Conservation (phyloP, 1,139 yeast genomes). For the Suhomyces chickasaworum region DNA sequence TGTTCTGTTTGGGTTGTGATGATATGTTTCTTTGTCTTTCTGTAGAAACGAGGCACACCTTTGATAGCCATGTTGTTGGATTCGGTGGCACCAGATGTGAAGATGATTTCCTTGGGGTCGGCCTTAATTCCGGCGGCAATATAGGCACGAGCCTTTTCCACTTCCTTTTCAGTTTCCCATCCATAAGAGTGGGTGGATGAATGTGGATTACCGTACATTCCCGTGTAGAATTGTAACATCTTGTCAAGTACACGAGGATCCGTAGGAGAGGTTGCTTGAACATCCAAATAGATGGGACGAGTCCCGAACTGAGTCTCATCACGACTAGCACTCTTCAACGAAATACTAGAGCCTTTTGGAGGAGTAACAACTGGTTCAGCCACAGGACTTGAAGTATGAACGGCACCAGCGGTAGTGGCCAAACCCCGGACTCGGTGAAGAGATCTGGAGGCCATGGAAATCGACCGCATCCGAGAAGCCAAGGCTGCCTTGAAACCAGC, state of each 20-base stretch:
- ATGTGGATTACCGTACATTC: slow-evolving; percentile 95
- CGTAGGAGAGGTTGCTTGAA: slow-evolving; percentile 97
- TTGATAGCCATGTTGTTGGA: slow-evolving; percentile 91
- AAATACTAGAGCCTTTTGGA: slow-evolving; percentile 47
- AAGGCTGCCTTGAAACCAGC: background rate
- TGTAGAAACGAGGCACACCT: slow-evolving; percentile 94
- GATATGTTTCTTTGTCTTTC: slow-evolving; percentile 86
- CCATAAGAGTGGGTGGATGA: slow-evolving; percentile 98
- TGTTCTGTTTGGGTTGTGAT: slow-evolving; percentile 97
- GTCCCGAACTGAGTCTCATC: slow-evolving; percentile 56
- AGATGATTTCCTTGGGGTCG: slow-evolving; percentile 94
- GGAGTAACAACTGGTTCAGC: slow-evolving; percentile 29
- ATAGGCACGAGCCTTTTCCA: slow-evolving; percentile 81
- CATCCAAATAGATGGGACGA: slow-evolving; percentile 89
- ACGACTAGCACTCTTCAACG: slow-evolving; percentile 48
- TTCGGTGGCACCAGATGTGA: slow-evolving; percentile 98
- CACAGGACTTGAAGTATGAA: slow-evolving; percentile 24
- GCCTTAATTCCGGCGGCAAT: slow-evolving; percentile 86
- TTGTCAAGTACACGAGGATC: slow-evolving; percentile 96
- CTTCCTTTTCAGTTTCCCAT: slow-evolving; percentile 96
- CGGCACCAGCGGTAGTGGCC: slow-evolving; percentile 22
- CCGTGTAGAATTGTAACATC: slow-evolving; percentile 91
- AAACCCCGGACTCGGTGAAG: slow-evolving; percentile 6
- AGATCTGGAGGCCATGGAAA: background rate
- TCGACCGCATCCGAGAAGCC: background rate